These are phyloP conservation scores for Auricularia cornea DNA, from an alignment of 768 basidiomycete genomes.

Conservation along the genomic window DNA sequence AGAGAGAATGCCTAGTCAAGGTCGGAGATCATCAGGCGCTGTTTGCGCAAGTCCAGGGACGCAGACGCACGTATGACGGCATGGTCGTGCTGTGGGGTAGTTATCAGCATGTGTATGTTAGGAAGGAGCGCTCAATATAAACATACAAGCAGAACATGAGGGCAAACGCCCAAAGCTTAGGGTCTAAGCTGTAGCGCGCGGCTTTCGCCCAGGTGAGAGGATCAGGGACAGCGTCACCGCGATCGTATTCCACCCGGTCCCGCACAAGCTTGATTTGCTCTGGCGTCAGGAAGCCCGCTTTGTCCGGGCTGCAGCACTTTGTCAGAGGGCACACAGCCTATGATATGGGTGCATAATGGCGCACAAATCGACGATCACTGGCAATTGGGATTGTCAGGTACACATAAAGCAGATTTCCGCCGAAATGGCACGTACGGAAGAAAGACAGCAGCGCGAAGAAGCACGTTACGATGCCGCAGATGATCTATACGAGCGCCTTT, in stretches of 20 bases:
- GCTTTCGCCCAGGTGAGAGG: slow-evolving; percentile 14
- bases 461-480: slow-evolving; percentile 13
- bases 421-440: background rate
- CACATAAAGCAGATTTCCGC: too few relatives aligned
- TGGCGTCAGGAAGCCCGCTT: slow-evolving; percentile 18
- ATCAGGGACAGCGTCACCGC: slow-evolving; percentile 20
- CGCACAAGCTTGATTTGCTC: slow-evolving; percentile 17
- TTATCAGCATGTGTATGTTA: background rate
- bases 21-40: too few relatives aligned
- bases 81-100: background rate
- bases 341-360: background rate
- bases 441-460: slow-evolving; percentile 12
- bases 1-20: slow-evolving; percentile 9
- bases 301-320: slow-evolving; percentile 14
- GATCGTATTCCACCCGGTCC: slow-evolving; percentile 17
- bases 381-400: background rate
- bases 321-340: background rate
- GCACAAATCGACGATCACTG: slow-evolving; percentile 20
- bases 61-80: background rate
- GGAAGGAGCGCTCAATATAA: background rate
- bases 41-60: too few relatives aligned
- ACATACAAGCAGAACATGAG: slow-evolving; percentile 13
- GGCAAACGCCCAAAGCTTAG: slow-evolving; percentile 19
- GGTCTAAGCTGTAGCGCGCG: slow-evolving; percentile 12
- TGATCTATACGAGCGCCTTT: background rate